Conservation (phyloP, 495 filamentous ascomycete genomes). For the Xylaria flabelliformis region DNA sequence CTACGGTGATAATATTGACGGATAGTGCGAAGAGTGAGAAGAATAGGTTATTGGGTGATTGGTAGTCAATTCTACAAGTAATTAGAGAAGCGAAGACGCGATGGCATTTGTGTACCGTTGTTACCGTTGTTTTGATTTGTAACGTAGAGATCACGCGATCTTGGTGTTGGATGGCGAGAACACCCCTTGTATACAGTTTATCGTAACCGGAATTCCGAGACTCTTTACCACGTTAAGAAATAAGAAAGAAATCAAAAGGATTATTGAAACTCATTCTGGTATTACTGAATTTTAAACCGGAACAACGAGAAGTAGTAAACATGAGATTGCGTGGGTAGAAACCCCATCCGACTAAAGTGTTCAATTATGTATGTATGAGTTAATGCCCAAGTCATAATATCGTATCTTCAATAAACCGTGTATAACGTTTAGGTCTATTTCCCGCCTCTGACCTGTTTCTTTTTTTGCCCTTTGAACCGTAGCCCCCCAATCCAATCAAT, state of each 20-base stretch:
- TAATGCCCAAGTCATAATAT: slow-evolving; percentile 20
- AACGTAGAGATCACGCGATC: slow-evolving; percentile 24
- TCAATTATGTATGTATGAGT: slow-evolving; percentile 8
- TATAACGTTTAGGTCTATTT: slow-evolving; percentile 21
- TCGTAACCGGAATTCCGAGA: background rate
- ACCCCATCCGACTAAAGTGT: background rate
- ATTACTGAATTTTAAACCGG: background rate
- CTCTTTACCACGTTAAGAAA: background rate
- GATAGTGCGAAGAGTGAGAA: slow-evolving; percentile 7
- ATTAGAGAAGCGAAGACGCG: background rate
- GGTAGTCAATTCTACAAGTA: slow-evolving; percentile 4
- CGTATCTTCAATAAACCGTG: slow-evolving; percentile 1
- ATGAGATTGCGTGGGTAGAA: background rate
- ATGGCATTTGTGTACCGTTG: background rate
- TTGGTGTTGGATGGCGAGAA: slow-evolving; percentile 23
- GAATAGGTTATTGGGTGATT: slow-evolving; percentile 20
- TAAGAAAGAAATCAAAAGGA: background rate
- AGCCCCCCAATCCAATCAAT: slow-evolving; percentile 4
- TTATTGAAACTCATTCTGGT: background rate
- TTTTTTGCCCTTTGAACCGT: slow-evolving; percentile 6
- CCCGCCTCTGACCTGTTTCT: background rate
- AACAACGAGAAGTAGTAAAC: background rate
- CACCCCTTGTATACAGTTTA: background rate
- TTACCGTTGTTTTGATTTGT: slow-evolving; percentile 23
- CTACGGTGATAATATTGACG: background rate